phyloP scores from a whole-genome alignment of 1,139 yeast species.

The Blastobotrys ciferrii region DNA sequence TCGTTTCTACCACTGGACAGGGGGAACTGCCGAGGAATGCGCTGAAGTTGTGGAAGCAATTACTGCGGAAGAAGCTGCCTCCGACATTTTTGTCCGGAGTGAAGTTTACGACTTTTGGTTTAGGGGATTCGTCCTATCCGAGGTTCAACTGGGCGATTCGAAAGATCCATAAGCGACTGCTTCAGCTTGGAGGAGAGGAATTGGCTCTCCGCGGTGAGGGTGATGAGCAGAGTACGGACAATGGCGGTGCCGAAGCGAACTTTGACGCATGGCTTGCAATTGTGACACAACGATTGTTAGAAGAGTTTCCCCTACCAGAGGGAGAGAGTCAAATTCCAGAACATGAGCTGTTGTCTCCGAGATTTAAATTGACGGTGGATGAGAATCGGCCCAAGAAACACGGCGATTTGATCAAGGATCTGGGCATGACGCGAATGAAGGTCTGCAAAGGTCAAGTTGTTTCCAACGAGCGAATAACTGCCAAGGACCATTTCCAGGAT shows the following conservation, averaged over 20 bases:
- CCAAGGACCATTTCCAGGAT: constrained; percentile 80
- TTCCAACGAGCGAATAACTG: constrained; percentile 60
- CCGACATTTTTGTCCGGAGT: constrained; percentile 54
- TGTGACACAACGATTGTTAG: constrained; percentile 46
- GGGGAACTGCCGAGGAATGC: constrained; percentile 89
- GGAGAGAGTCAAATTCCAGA: constrained; percentile 41
- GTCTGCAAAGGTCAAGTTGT: constrained; percentile 44
- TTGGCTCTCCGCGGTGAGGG: constrained; percentile 78
- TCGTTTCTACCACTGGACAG: constrained; percentile 93
- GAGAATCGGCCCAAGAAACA: constrained; percentile 31
- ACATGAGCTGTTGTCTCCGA: constrained; percentile 46
- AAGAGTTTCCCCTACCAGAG: constrained; percentile 28
- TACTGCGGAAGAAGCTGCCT: constrained; percentile 69
- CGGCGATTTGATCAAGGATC: constrained; percentile 22
- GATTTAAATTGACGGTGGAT: constrained; percentile 33
- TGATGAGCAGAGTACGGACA: constrained; percentile 74
- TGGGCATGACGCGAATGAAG: constrained; percentile 35
- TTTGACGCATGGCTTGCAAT: constrained; percentile 70
- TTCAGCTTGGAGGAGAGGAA: constrained; percentile 79
- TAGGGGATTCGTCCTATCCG: constrained; percentile 94
- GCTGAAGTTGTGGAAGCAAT: constrained; percentile 65
- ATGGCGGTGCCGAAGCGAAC: constrained; percentile 65
- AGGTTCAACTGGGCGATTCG: constrained; percentile 79
- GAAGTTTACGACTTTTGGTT: constrained; percentile 71
- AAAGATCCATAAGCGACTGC: constrained; percentile 72